Conservation (phyloP, 2,329 filamentous ascomycete genomes). For the Phyllosticta paracitricarpa region DNA sequence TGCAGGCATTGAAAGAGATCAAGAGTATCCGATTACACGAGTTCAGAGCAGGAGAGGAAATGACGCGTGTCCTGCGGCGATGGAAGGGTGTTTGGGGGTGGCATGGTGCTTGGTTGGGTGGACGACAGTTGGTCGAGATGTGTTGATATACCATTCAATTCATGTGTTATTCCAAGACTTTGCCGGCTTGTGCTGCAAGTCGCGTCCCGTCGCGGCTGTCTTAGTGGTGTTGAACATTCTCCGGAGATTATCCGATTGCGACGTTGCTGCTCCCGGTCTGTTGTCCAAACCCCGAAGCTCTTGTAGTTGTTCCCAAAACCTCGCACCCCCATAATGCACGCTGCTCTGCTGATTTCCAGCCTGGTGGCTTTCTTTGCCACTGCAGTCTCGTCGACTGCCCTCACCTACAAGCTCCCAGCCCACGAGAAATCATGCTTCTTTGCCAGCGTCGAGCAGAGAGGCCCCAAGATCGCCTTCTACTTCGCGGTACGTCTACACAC, state of each 20-base stretch:
- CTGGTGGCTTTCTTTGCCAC: slow-evolving; percentile 63
- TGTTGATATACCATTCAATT: background rate
- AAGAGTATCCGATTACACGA: background rate
- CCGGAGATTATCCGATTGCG: background rate
- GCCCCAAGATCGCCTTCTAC: slow-evolving; percentile 93
- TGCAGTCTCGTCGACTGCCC: slow-evolving; percentile 70
- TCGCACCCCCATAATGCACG: slow-evolving; percentile 22
- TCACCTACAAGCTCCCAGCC: slow-evolving; percentile 84
- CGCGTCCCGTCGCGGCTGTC: too few species aligned
- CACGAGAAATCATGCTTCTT: slow-evolving; percentile 98
- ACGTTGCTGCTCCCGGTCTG: background rate
- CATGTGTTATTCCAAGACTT: background rate
- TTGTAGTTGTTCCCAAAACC: background rate
- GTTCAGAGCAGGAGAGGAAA: background rate
- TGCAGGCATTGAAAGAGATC: background rate
- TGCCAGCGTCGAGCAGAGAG: slow-evolving; percentile 63
- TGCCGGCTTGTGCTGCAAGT: too few species aligned
- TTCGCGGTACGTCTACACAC: slow-evolving; percentile 64
- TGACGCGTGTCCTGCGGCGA: background rate
- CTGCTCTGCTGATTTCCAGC: slow-evolving; percentile 24
- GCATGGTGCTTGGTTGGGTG: background rate
- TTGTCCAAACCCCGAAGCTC: background rate
- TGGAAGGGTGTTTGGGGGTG: background rate
- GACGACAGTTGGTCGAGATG: background rate
- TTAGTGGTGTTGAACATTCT: too few species aligned